Base-by-base conservation (phyloP, 768 basidiomycete genomes). In the Auricularia auricula-judae region DNA sequence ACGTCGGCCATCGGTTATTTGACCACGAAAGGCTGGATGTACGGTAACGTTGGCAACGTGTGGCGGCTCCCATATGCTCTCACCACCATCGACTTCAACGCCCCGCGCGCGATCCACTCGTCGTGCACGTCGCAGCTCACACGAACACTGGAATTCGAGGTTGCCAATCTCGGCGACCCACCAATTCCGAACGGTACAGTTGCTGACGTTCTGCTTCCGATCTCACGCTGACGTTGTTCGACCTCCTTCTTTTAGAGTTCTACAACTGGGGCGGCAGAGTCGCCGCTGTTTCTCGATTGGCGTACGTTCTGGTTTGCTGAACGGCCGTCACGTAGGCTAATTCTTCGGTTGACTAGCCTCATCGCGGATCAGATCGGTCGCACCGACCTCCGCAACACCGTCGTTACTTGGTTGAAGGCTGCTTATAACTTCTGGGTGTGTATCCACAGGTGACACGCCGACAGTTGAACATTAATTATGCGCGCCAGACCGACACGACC, bases 11-110 rank as follows among this genome's bases (percentile, higher is more conserved):
- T 76, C 3, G 73, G 71, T 35, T 75, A 76, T 62, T 68, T 76
- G 56, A 74, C 72, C 7, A 72, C 74, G 29, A 76, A 74, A 63
- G 75, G 75, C 1, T 70, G 71, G 60, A 76, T 75, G 74, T 74
- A 75, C 64, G 74, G 74, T 1, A 70, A 71, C 1, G 44, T 74
- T 42, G 75, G 74, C 3, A 74, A 74, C 43, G 66, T 71, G 3
- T 76, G 75, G 75, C 70, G 69, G 34, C 63, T 75, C 36, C 66
- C 63, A 3, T 76, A 76, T 61, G 63, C 70, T 36, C 69, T 76
- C 35, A 70, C 75, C 1, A 74, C 73, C 18, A 75, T 75, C 64
- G 71, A 70, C 29, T 75, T 72, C 71, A 72, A 72, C 64, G 71
- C 75, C 3, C 74, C 75, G 47, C 71, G 75, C 36, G 61, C 67